Evolutionary conservation across 192 early-diverging fungal genomes (phyloP), one percentile per base, ranked within the genome.

Genomic region (Backusella parvicylindrica): DNA sequence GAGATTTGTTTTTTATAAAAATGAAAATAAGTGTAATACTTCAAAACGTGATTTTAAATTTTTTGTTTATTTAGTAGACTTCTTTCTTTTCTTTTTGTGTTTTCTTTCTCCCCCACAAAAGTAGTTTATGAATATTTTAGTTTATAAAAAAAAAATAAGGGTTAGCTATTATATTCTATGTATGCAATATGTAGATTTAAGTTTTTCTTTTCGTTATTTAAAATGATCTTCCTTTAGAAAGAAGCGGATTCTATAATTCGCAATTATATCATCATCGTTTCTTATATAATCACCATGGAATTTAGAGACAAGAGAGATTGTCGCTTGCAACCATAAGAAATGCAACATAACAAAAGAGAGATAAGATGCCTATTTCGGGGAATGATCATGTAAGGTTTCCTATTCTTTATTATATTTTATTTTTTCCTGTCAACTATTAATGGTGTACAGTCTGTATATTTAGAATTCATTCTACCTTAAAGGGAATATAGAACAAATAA

Each of bases 11-110:
- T 53, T n/a, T n/a, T n/a, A n/a, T n/a, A n/a, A n/a, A n/a, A n/a
- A n/a, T 53, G 2, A 21, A 21, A 53, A 23, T 21, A 53, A 26
- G 53, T 33, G 3, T 12, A 13, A 33, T 35, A 3, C 6, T 15
- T n/a, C 0, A 30, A 63, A 53, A 53, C 50, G 50, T 53, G 50
- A 53, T 53, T 53, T 53, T 8, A 41, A 41, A 23, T 60, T 60
- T 60, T 26, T 60, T 60, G 53, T 60, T 26, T 28, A 60, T 28
- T 60, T 60, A 60, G 53, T n/a, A 60, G 28, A 9, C 13, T 60
- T 60, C 53, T 60, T 60, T 60, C 9, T 28, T 60, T 60, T 60
- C 53, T 60, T 60, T 43, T 60, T 60, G 53, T 60, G 53, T 28
- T 60, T 60, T 60, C 50, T n/a, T n/a, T n/a, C 49, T 8, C 8